Percentiles rank a stretch among this genome's conserved stretches.
phyloP scores from a whole-genome alignment of 208 protist species.

The Leptomonas pyrrhocoris region DNA sequence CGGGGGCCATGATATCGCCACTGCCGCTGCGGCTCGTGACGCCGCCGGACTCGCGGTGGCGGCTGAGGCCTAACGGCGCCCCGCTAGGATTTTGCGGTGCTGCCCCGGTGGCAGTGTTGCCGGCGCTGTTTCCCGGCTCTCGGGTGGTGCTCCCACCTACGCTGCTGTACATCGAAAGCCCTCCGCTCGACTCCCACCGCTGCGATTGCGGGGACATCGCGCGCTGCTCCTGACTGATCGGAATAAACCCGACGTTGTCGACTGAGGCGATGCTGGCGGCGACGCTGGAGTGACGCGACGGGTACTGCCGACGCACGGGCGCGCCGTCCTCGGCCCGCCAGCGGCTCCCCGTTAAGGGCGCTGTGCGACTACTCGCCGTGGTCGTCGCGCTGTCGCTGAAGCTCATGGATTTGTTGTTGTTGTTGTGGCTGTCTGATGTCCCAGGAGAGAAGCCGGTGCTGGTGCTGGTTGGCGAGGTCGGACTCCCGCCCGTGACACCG shows the following conservation, averaged over 20 bases:
- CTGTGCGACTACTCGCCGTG: conserved; percentile 11
- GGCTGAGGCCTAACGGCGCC: not conserved
- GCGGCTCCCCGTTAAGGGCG: not conserved
- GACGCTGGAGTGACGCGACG: conserved; percentile 10
- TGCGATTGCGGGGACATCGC: conserved; percentile 29
- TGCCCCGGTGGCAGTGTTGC: not conserved
- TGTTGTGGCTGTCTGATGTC: no score
- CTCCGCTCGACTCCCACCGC: conserved; percentile 22
- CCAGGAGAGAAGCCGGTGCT: conserved; percentile 1
- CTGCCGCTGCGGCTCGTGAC: conserved; percentile 4
- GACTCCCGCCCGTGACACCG: conserved; percentile 3
- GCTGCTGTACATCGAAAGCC: conserved; percentile 17
- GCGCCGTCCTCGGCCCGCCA: conserved; percentile 11
- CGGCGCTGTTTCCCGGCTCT: no score
- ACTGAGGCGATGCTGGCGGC: conserved; percentile 10
- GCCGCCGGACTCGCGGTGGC: not conserved
- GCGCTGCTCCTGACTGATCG: conserved; percentile 19
- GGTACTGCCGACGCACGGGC: conserved; percentile 5
- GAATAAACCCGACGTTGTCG: conserved; percentile 20
- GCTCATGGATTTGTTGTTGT: conserved; percentile 9
- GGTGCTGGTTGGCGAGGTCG: conserved; percentile 10
- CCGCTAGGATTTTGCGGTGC: not conserved
- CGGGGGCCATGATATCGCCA: conserved; percentile 18
- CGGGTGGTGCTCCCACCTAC: conserved; percentile 1
- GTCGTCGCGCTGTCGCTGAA: conserved; percentile 7